Evolutionary conservation across 768 basidiomycete genomes (phyloP), one percentile per base, ranked within the genome.

Genomic region (Mycena latifolia): DNA sequence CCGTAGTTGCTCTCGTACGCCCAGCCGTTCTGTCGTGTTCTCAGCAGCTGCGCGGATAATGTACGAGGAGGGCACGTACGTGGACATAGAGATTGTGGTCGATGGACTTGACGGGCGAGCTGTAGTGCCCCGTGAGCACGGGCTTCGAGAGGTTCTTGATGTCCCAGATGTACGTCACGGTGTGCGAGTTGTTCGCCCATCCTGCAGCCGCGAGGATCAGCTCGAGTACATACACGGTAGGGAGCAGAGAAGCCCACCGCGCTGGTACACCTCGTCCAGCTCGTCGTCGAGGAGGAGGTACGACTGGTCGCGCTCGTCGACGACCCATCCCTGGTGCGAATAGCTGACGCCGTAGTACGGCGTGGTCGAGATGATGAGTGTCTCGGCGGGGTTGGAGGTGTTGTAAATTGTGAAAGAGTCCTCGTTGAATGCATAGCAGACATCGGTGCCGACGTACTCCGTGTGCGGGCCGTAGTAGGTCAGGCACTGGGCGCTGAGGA

Each of bases 341-440:
- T 78, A 78, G 52, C 66, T 67, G 14, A 75, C 77, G 50, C 77
- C 77, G 43, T 73, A 72, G 69, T 77, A 77, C 18, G 71, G 58
- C 12, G 75, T 76, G 1, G 70, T 63, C 7, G 75, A 76, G 66
- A 78, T 74, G 62, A 78, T 69, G 6, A 58, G 46, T 10, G 76
- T 62, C 39, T 65, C 66, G 14, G 68, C 48, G 55, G 65, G 70
- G 55, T 72, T 60, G 31, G 75, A 69, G 24, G 76, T 70, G 45
- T 77, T 72, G 72, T 74, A 73, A 58, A 75, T 78, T 17, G 75
- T 75, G 53, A 76, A 72, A 20, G 74, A 69, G 57, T 77, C 74
- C 59, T 78, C 77, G 55, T 78, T 78, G 68, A 74, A 78, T 0
- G 73, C 73, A 53, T 78, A 78, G 69, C 76, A 77, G 22, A 78